Conservation (phyloP, 177 flowering plant genomes). For the Tripterygium wilfordii region DNA sequence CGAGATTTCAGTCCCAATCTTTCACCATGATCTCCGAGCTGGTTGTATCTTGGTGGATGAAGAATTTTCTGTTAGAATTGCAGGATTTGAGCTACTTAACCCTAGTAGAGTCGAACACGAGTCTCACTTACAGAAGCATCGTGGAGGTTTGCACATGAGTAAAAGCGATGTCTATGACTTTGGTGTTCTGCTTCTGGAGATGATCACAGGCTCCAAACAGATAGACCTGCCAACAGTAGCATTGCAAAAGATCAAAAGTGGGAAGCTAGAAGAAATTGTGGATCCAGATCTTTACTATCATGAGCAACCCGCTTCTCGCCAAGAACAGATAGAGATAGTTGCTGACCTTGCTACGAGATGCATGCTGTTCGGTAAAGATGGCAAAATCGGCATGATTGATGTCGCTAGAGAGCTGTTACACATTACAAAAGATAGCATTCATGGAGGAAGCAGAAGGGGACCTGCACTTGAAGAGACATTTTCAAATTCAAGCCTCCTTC, state of each 20-base stretch:
- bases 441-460: conserved; percentile 37
- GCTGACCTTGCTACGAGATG: conserved; percentile 72
- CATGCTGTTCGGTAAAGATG: conserved; percentile 54
- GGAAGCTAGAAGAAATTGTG: conserved; percentile 66
- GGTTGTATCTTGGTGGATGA: conserved; percentile 51
- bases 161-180: conserved; percentile 53
- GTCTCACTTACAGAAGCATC: conserved; percentile 13
- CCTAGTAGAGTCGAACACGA: neutral
- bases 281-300: conserved; percentile 66
- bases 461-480: conserved; percentile 69
- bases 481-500: conserved; percentile 80
- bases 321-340: conserved; percentile 50
- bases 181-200: conserved; percentile 59
- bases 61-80: conserved; percentile 39
- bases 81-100: conserved; percentile 40
- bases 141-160: too few species aligned
- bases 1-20: conserved; percentile 56
- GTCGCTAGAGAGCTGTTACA: conserved; percentile 59
- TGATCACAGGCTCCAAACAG: conserved; percentile 45
- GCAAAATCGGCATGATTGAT: conserved; percentile 50
- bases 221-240: conserved; percentile 27
- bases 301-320: conserved; percentile 42
- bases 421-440: conserved; percentile 31
- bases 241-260: conserved; percentile 46
- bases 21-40: conserved; percentile 44